phyloP scores from a whole-genome alignment of 2,329 filamentous ascomycete species.

The Pseudocercospora crystallina region DNA sequence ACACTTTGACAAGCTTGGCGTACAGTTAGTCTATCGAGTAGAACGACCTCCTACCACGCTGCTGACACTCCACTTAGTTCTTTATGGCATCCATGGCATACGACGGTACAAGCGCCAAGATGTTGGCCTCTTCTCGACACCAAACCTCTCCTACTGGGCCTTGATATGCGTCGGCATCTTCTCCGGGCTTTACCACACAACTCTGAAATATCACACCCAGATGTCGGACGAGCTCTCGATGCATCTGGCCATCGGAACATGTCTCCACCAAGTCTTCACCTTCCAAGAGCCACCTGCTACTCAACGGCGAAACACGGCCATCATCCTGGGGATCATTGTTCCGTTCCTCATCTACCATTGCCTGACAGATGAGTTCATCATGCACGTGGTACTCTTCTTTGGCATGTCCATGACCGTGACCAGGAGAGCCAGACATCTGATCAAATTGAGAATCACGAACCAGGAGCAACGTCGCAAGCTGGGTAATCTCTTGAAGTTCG shows the following conservation, averaged over 20 bases:
- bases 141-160: constrained; percentile 29
- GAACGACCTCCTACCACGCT: background rate
- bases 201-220: constrained; percentile 30
- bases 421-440: constrained; percentile 19
- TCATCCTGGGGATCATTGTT: constrained; percentile 25
- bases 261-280: constrained; percentile 27
- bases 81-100: constrained; percentile 28
- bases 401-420: constrained; percentile 25
- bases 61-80: constrained; percentile 14
- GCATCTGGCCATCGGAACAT: constrained; percentile 29
- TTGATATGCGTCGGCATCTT: constrained; percentile 29
- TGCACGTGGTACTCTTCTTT: constrained; percentile 30
- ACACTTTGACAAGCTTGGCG: constrained; percentile 27
- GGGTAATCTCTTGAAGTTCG: constrained; percentile 34
- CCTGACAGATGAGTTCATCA: constrained; percentile 30
- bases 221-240: constrained; percentile 32
- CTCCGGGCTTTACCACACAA: constrained; percentile 26
- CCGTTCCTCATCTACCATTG: constrained; percentile 32
- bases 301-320: constrained; percentile 25
- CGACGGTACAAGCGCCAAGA: constrained; percentile 26
- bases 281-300: constrained; percentile 24
- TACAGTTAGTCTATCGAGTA: constrained; percentile 18
- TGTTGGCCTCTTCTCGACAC: constrained; percentile 19
- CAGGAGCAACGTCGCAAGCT: constrained; percentile 39
- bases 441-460: constrained; percentile 21